These are phyloP conservation scores for Sporobolomyces roseus DNA, from an alignment of 768 basidiomycete species.

Conservation along the genomic window DNA sequence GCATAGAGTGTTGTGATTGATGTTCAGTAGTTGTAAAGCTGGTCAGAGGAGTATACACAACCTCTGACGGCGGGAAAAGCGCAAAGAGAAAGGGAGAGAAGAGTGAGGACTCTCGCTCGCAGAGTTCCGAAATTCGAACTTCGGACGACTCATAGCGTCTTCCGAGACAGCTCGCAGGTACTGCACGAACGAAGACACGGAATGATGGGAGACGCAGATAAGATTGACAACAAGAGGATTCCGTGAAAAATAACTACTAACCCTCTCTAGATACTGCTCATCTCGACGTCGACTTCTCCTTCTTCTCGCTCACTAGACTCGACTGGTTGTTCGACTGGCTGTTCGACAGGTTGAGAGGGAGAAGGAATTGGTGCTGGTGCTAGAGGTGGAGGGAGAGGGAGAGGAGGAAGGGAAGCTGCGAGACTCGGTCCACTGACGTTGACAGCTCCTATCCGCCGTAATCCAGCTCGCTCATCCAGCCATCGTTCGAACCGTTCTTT, in stretches of 20 bases:
- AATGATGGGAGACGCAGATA: not conserved
- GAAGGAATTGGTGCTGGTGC: not conserved
- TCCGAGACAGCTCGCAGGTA: no score
- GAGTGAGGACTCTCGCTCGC: no score
- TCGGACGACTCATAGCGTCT: no score
- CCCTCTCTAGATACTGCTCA: not conserved
- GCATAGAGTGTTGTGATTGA: not conserved
- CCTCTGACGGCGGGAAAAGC: conserved; percentile 10
- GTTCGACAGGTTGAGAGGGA: not conserved
- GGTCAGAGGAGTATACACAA: conserved; percentile 1
- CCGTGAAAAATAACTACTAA: not conserved
- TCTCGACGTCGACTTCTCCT: conserved; percentile 10
- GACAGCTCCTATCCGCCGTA: not conserved
- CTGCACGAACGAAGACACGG: not conserved
- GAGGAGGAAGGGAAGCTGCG: conserved; percentile 8
- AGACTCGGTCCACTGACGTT: not conserved
- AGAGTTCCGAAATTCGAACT: not conserved
- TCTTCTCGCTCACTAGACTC: conserved; percentile 2
- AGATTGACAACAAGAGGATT: not conserved
- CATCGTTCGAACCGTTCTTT: conserved; percentile 35
- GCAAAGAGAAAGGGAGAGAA: no score
- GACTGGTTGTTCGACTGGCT: not conserved
- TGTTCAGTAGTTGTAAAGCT: not conserved
- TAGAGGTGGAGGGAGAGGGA: conserved; percentile 1
- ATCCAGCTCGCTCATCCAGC: conserved; percentile 18